These are phyloP conservation scores for Blastocystis sp. DNA, from an alignment of 352 stramenopile species.

Conservation along the genomic window DNA sequence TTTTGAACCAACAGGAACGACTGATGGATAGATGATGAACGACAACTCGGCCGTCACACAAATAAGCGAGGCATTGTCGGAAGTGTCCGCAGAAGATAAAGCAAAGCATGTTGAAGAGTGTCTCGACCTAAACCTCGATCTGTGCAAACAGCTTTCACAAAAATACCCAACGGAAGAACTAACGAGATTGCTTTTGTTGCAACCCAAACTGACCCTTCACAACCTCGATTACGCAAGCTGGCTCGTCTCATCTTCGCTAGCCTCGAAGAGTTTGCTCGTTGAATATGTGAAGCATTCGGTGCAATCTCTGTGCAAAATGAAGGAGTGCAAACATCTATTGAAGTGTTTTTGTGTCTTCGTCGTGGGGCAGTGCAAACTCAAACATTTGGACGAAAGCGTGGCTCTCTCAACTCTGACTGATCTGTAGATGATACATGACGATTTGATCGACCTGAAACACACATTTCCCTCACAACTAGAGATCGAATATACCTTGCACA, in stretches of 20 bases:
- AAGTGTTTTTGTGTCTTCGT: slow-evolving; percentile 12
- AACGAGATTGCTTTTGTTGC: neutral
- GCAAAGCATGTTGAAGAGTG: neutral
- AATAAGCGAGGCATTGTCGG: neutral
- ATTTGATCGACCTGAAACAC: slow-evolving; percentile 4
- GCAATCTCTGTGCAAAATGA: neutral
- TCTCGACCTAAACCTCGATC: neutral
- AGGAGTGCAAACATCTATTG: neutral
- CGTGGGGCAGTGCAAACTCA: neutral
- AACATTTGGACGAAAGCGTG: neutral
- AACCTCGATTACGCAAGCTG: neutral
- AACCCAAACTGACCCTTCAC: neutral
- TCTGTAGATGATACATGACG: slow-evolving; percentile 20
- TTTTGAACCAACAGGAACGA: neutral
- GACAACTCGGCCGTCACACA: neutral
- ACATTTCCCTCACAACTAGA: neutral
- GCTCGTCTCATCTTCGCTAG: neutral
- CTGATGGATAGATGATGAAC: neutral
- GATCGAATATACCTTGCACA: neutral
- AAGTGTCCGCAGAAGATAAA: neutral
- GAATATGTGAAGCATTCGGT: neutral
- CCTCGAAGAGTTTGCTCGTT: neutral
- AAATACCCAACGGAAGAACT: neutral
- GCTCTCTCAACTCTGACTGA: neutral
- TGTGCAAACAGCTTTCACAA: neutral